These are phyloP conservation scores for Sclerotinia spermophila DNA, from an alignment of 2,329 filamentous ascomycete species.

Conservation along the genomic window DNA sequence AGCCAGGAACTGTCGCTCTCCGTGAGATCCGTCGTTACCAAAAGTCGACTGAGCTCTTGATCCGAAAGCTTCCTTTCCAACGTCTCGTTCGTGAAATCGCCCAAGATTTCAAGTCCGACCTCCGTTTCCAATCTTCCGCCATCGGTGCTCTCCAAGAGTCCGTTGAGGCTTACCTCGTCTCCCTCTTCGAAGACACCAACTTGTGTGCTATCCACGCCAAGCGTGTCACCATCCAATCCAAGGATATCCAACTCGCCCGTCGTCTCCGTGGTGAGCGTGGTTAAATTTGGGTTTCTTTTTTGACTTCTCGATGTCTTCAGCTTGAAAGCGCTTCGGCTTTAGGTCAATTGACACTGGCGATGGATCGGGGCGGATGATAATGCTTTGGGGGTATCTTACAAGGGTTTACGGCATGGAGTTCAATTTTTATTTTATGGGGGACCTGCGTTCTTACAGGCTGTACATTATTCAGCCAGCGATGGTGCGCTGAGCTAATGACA, in stretches of 20 bases:
- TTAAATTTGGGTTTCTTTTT: slow-evolving; percentile 46
- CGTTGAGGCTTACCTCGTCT: slow-evolving; percentile 97
- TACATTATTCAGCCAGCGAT: slow-evolving; percentile 35
- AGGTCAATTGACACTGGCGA: slow-evolving; percentile 12
- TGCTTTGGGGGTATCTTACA: slow-evolving; percentile 31
- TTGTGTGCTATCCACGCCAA: slow-evolving; percentile 98
- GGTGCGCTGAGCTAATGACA: slow-evolving; percentile 32
- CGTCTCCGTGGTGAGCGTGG: slow-evolving; percentile 92
- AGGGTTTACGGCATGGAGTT: slow-evolving; percentile 32
- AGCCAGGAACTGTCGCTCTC: slow-evolving; percentile 92
- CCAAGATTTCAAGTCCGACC: slow-evolving; percentile 90
- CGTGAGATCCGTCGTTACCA: slow-evolving; percentile 99
- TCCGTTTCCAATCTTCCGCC: slow-evolving; percentile 97
- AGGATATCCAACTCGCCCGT: slow-evolving; percentile 91
- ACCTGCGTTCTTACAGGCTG: slow-evolving; percentile 25
- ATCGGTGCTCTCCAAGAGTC: slow-evolving; percentile 98
- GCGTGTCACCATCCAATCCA: slow-evolving; percentile 86
- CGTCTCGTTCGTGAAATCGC: slow-evolving; percentile 96
- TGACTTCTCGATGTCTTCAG: slow-evolving; percentile 20
- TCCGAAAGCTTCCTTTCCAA: slow-evolving; percentile 97
- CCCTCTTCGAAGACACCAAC: slow-evolving; percentile 97
- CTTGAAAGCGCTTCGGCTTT: slow-evolving; percentile 22
- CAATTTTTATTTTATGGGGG: slow-evolving; percentile 22
- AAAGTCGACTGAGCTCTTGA: slow-evolving; percentile 92
- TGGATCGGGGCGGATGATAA: slow-evolving; percentile 28